A percentile compares a stretch with the other conserved stretches of the same genome.
Evolutionary conservation across 176 grass and related monocot genomes (phyloP).

Genomic region (Lolium multiflorum): DNA sequence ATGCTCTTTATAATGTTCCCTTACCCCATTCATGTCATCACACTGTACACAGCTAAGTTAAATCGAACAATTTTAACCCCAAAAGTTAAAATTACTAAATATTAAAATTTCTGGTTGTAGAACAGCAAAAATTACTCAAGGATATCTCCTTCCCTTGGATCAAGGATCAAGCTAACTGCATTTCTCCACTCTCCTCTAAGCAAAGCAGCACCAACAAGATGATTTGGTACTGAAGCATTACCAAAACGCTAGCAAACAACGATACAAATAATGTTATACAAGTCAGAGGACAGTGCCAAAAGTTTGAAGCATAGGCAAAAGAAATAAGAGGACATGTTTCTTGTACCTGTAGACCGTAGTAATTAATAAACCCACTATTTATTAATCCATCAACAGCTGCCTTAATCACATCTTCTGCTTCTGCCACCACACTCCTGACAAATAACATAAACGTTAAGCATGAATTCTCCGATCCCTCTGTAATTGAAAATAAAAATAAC

Average conservation of each 20-base stretch:
- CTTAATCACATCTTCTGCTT: conserved; percentile 71
- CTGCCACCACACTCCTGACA: conserved; percentile 73
- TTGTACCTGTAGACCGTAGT: conserved; percentile 88
- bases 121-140: conserved; percentile 44
- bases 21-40: conserved; percentile 63
- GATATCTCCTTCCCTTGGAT: conserved; percentile 89
- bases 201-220: conserved; percentile 86
- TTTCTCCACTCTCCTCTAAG: conserved; percentile 92
- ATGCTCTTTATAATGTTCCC: conserved; percentile 72
- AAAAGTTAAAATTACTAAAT: background rate
- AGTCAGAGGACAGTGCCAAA: conserved; percentile 23
- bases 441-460: conserved; percentile 36
- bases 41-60: conserved; percentile 60
- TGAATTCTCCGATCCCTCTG: conserved; percentile 23
- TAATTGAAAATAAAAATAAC: conserved; percentile 24
- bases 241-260: conserved; percentile 79
- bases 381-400: conserved; percentile 66
- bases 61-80: conserved; percentile 35
- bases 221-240: conserved; percentile 87
- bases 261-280: conserved; percentile 21
- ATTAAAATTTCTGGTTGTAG: conserved; percentile 33
- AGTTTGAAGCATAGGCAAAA: conserved; percentile 1
- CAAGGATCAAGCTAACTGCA: conserved; percentile 88
- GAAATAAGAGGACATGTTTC: background rate
- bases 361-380: conserved; percentile 89